A percentile compares a stretch with the other conserved stretches of the same genome.
Evolutionary conservation across 1,139 yeast genomes (phyloP).

Genomic region (Trichomonascaceae sp.): DNA sequence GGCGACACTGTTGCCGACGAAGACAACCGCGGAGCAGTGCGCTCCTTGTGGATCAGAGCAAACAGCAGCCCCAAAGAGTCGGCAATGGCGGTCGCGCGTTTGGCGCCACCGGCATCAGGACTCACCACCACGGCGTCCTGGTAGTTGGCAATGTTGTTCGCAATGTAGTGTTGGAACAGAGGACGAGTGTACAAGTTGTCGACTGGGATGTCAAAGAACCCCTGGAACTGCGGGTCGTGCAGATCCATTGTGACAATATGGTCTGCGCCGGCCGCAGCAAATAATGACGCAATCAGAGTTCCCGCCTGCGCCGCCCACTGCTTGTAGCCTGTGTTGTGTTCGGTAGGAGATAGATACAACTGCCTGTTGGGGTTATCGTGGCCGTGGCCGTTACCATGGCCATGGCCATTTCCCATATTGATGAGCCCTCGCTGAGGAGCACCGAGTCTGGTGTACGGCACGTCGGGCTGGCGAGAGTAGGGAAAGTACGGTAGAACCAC

Average conservation of each 20-base stretch:
- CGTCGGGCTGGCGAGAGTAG: constrained; percentile 91
- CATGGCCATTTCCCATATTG: constrained; percentile 20
- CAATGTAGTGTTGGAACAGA: constrained; percentile 65
- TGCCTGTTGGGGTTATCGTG: background rate
- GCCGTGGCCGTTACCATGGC: constrained; percentile 1
- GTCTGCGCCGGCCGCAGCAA: constrained; percentile 92
- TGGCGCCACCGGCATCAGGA: constrained; percentile 97
- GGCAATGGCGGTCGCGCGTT: constrained; percentile 87
- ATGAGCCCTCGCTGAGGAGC: constrained; percentile 41
- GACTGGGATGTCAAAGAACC: constrained; percentile 84
- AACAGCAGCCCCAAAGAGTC: constrained; percentile 81
- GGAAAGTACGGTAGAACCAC: constrained; percentile 94
- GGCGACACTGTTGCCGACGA: constrained; percentile 2
- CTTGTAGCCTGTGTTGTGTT: constrained; percentile 54
- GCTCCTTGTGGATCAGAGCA: constrained; percentile 92
- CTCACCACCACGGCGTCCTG: constrained; percentile 78
- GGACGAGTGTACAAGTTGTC: constrained; percentile 86
- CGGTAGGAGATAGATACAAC: background rate
- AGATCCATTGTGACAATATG: constrained; percentile 95
- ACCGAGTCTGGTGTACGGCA: constrained; percentile 64
- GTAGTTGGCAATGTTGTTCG: constrained; percentile 57
- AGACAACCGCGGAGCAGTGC: constrained; percentile 34
- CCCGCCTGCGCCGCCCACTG: constrained; percentile 97
- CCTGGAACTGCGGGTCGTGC: constrained; percentile 93
- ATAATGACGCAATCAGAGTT: constrained; percentile 73